Evolutionary conservation across 225 moss, liverwort and hornwort genomes (phyloP).

Genomic region (Bryoerythrophyllum caledonicum): DNA sequence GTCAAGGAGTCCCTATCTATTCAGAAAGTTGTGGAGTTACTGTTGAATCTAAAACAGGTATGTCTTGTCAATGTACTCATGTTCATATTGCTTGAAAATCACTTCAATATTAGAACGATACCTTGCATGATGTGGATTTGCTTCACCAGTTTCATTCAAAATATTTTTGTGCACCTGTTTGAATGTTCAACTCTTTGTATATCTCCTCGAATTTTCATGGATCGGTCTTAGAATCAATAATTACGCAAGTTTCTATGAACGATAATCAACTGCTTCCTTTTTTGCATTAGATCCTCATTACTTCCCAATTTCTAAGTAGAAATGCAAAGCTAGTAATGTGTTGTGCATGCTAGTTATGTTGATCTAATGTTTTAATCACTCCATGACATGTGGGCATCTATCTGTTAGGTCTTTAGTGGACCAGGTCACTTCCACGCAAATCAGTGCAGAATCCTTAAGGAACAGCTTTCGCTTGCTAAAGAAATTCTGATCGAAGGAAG

Average conservation of each 20-base stretch:
- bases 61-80: too few species aligned
- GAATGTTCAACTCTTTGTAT: too few species aligned
- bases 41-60: too few species aligned
- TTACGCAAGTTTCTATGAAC: not conserved
- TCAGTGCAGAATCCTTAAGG: constrained; percentile 16
- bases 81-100: too few species aligned
- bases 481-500: not conserved
- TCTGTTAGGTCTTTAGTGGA: not conserved
- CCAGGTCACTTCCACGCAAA: constrained; percentile 8
- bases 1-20: too few species aligned
- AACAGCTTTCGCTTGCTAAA: constrained; percentile 11
- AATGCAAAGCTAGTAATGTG: not conserved
- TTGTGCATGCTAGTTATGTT: not conserved
- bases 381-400: not conserved
- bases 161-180: too few species aligned
- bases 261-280: not conserved
- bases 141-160: too few species aligned
- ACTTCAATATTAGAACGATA: too few species aligned
- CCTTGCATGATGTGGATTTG: too few species aligned
- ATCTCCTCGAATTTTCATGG: too few species aligned
- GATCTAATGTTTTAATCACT: not conserved
- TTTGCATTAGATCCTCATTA: not conserved
- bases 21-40: too few species aligned
- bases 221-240: too few species aligned
- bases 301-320: not conserved